Evolutionary conservation across 805 yeast species (phyloP), one percentile per base, ranked within the genome.

Genomic region (Priceomyces melissophilus): DNA sequence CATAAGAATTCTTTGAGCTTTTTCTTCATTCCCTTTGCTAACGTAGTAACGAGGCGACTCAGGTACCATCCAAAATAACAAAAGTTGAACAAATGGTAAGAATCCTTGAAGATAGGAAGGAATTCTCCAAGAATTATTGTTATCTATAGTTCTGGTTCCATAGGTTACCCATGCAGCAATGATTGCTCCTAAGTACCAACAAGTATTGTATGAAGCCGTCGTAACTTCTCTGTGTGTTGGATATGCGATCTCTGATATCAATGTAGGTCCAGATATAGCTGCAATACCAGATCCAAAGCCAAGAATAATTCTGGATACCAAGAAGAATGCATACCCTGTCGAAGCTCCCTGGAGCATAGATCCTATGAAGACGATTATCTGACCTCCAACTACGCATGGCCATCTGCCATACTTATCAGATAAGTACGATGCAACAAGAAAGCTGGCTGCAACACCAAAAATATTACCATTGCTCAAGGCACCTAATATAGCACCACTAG

Each of bases 181-280:
- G 12, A 84, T 73, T 40, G 87, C 87, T 80, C 87, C 52, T 80
- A 63, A 44, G 71, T 63, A 50, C 87, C 87, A 66, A 87, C 75
- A 45, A 67, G 70, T 48, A 71, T 76, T 9, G 5, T 30, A 11
- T 26, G 35, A 30, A 2, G 32, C 36, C 2, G 39, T 35, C n/a
- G 35, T 10, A 3, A 30, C 16, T 7, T 39, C 39, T 12, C 43
- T 34, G 10, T 40, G 43, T 6, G 43, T 30, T 14, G 82, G 82
- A 48, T 61, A 76, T 2, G 80, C 57, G 14, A 76, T 46, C 49
- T 78, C 82, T 3, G 80, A 65, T 34, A 76, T 64, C 52, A 75
- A 59, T 9, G 76, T 46, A n/a, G 81, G 79, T 16, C 76, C 61
- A 8, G 74, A 61, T 32, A 71, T 70, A 28, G 60, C 58, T 10